phyloP scores from a whole-genome alignment of 805 yeast species.

The Blastobotrys muscicola region DNA sequence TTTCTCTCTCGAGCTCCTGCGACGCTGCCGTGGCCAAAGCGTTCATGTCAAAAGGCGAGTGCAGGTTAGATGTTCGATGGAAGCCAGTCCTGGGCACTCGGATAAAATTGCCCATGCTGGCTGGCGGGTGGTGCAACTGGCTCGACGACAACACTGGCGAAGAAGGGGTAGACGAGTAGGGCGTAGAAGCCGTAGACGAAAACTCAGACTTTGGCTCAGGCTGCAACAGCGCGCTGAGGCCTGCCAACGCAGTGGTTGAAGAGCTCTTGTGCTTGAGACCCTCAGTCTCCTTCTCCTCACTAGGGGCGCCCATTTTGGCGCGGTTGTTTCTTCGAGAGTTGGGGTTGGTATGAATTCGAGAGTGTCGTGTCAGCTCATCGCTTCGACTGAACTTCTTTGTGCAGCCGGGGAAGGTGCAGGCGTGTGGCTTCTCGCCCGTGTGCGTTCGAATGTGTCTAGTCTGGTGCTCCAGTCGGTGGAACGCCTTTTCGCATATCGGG shows the following conservation, averaged over 20 bases:
- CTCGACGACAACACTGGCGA: constrained; percentile 14
- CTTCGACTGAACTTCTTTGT: constrained; percentile 67
- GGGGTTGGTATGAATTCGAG: constrained; percentile 56
- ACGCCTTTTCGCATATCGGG: constrained; percentile 75
- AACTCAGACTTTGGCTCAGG: constrained; percentile 12
- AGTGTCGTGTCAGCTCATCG: constrained; percentile 81
- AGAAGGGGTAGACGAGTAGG: constrained; percentile 19
- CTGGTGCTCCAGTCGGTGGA: constrained; percentile 82
- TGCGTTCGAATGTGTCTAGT: constrained; percentile 87
- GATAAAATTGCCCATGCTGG: constrained; percentile 11
- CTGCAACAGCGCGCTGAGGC: constrained; percentile 5
- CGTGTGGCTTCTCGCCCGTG: constrained; percentile 89
- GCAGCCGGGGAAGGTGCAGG: constrained; percentile 79
- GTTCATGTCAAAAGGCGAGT: constrained; percentile 28
- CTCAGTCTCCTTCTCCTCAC: constrained; percentile 3
- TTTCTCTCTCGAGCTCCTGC: constrained; percentile 34
- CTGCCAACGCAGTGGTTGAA: constrained; percentile 1
- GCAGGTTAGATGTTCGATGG: constrained; percentile 3
- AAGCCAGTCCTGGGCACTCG: constrained; percentile 19
- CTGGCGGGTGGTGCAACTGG: constrained; percentile 1
- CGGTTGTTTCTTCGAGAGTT: constrained; percentile 26
- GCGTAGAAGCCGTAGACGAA: constrained; percentile 16
- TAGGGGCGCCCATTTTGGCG: not conserved
- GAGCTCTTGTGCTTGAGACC: not conserved
- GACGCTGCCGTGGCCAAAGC: constrained; percentile 37